Percentiles rank a stretch among this genome's conserved stretches.
Conservation (phyloP, 2,329 filamentous ascomycete species). For the Purpureocillium lavendulum region DNA sequence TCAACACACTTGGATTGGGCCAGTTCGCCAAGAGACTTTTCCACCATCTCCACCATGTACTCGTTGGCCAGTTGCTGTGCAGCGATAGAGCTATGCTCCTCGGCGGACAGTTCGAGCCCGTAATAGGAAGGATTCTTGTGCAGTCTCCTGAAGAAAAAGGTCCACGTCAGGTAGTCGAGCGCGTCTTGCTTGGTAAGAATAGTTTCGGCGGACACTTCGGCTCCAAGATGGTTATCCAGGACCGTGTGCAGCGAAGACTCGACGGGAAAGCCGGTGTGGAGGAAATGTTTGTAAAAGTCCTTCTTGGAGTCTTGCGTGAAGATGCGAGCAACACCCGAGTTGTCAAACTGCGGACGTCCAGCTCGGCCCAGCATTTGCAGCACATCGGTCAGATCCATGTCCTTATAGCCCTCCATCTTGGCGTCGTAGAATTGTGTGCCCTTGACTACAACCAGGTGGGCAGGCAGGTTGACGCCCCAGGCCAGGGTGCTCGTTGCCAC, state of each 20-base stretch:
- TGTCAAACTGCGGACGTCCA: conserved; percentile 92
- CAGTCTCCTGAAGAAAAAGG: conserved; percentile 94
- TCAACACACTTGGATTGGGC: conserved; percentile 77
- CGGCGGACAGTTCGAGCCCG: conserved; percentile 83
- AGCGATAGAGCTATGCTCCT: conserved; percentile 80
- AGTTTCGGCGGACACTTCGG: conserved; percentile 89
- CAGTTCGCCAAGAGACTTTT: conserved; percentile 74
- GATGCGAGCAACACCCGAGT: conserved; percentile 89
- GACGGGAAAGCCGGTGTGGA: conserved; percentile 96
- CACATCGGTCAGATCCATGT: conserved; percentile 98
- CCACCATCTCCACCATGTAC: conserved; percentile 90
- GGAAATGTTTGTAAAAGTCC: conserved; percentile 98
- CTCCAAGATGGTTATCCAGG: conserved; percentile 90
- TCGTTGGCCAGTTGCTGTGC: conserved; percentile 86
- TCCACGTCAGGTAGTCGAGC: conserved; percentile 96
- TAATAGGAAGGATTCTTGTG: conserved; percentile 99
- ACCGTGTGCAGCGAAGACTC: conserved; percentile 96
- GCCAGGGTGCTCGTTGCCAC: conserved; percentile 93
- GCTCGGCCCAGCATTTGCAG: conserved; percentile 96
- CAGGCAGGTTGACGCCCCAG: conserved; percentile 96
- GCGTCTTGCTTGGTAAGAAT: conserved; percentile 94
- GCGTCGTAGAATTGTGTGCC: conserved; percentile 98
- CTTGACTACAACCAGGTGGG: conserved; percentile 94
- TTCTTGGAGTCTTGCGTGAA: conserved; percentile 98
- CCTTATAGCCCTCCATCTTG: conserved; percentile 94